A percentile compares a stretch with the other conserved stretches of the same genome.
Conservation (phyloP, 2,329 filamentous ascomycete genomes). For the Ophiocordyceps robertsii region DNA sequence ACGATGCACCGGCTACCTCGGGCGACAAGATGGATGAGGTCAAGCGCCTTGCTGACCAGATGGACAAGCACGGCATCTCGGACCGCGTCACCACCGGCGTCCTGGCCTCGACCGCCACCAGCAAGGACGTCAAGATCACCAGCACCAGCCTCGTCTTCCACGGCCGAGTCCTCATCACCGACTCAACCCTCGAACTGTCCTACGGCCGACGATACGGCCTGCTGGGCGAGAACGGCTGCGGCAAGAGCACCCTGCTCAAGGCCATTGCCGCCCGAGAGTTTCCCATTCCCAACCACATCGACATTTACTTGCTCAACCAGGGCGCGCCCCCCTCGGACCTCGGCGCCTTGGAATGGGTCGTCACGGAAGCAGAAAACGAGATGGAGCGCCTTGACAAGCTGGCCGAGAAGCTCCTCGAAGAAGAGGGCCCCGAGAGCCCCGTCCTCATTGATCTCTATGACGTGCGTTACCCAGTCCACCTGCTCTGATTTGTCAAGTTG, state of each 20-base stretch:
- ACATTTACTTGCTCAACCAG: constrained; percentile 97
- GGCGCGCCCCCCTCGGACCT: constrained; percentile 80
- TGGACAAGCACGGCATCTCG: constrained; percentile 91
- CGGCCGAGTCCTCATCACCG: constrained; percentile 88
- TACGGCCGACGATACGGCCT: constrained; percentile 89
- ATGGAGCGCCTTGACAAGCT: constrained; percentile 78
- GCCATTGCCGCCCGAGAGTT: constrained; percentile 87
- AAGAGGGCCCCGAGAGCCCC: constrained; percentile 81
- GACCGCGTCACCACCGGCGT: constrained; percentile 98
- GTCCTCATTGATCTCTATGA: constrained; percentile 92
- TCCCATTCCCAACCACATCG: constrained; percentile 89
- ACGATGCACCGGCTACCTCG: constrained; percentile 55
- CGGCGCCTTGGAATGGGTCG: constrained; percentile 94
- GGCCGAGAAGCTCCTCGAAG: constrained; percentile 82
- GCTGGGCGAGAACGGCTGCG: constrained; percentile 96
- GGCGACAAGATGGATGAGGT: constrained; percentile 66
- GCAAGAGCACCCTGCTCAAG: constrained; percentile 96
- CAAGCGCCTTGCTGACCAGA: constrained; percentile 78
- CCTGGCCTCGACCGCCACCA: constrained; percentile 67
- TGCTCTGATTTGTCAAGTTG: not conserved
- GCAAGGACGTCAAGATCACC: constrained; percentile 94
- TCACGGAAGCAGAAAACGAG: constrained; percentile 86
- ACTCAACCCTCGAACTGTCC: constrained; percentile 85
- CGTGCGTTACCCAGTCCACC: constrained; percentile 37
- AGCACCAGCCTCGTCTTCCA: constrained; percentile 93